Evolutionary conservation across 2,329 filamentous ascomycete genomes (phyloP).

Genomic region (Fonsecaea erecta): DNA sequence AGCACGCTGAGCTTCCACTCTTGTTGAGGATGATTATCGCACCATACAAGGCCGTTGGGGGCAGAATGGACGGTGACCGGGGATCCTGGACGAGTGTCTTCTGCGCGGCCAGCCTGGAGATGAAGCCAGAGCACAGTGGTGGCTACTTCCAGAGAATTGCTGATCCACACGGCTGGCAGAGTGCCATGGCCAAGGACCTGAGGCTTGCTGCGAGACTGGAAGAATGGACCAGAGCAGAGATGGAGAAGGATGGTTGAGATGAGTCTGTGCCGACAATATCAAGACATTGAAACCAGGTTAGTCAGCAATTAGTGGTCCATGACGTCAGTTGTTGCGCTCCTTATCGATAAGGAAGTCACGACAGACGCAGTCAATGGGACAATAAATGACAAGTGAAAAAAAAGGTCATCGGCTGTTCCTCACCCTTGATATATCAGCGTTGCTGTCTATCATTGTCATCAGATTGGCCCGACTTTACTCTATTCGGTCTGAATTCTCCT

Average conservation of each 20-base stretch:
- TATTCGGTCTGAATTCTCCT: not conserved
- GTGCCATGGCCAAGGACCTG: conserved; percentile 41
- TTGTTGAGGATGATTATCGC: conserved; percentile 21
- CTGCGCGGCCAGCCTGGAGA: conserved; percentile 42
- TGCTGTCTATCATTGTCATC: not conserved
- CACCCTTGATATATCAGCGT: not conserved
- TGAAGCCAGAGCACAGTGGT: conserved; percentile 42
- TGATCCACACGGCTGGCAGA: conserved; percentile 38
- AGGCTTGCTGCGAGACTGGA: conserved; percentile 45
- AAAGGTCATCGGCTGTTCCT: not conserved
- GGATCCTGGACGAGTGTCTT: conserved; percentile 49
- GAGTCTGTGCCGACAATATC: not conserved
- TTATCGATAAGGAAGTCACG: conserved; percentile 1
- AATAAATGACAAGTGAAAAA: not conserved
- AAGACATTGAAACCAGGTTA: not conserved
- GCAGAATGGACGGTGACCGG: conserved; percentile 31
- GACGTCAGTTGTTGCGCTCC: not conserved
- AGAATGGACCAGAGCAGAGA: conserved; percentile 48
- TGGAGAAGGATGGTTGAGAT: conserved; percentile 16
- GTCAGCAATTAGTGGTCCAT: not conserved
- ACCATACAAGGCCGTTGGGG: conserved; percentile 35
- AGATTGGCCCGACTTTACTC: not conserved
- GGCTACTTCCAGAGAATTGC: conserved; percentile 50
- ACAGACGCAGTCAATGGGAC: not conserved
- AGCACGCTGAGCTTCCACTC: conserved; percentile 35